A percentile compares a stretch with the other conserved stretches of the same genome.
Conservation (phyloP, 2,329 filamentous ascomycete genomes). For the Microascus cirrosus region DNA sequence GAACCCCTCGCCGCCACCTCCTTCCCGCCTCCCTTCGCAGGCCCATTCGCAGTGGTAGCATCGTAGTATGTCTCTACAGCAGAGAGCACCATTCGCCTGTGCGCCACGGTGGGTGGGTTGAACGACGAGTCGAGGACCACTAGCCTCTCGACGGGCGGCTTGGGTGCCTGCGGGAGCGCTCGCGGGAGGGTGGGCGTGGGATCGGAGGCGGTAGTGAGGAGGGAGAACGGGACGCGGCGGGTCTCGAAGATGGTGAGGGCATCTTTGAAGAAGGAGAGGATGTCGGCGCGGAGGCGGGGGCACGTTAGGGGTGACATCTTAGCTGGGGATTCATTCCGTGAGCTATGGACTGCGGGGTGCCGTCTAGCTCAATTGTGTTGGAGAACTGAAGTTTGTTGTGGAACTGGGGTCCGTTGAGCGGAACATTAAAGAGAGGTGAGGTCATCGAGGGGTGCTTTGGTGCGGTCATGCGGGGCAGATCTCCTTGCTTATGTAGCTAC, state of each 20-base stretch:
- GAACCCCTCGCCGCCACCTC: not conserved
- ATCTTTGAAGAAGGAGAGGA: not conserved
- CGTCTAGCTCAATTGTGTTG: no score
- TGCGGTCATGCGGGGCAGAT: no score
- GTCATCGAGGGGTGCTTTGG: no score
- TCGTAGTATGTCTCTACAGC: slow-evolving; percentile 21
- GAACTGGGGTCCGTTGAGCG: no score
- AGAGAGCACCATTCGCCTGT: slow-evolving; percentile 43
- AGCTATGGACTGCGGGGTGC: no score
- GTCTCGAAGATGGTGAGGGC: slow-evolving; percentile 1
- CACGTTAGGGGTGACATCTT: not conserved
- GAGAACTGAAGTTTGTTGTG: no score
- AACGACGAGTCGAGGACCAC: slow-evolving; percentile 57
- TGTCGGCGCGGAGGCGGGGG: slow-evolving; percentile 5
- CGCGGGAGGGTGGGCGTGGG: not conserved
- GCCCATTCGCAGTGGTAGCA: not conserved
- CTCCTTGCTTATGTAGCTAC: no score
- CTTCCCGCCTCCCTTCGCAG: not conserved
- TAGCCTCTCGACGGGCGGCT: slow-evolving; percentile 18
- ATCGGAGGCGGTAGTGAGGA: not conserved
- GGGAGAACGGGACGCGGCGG: not conserved
- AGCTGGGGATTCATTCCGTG: not conserved
- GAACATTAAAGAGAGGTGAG: no score
- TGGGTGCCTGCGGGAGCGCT: not conserved
- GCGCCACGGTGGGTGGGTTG: slow-evolving; percentile 55